These are phyloP conservation scores for Cicer pinnatifidum DNA, from an alignment of 306 rosid genomes.

Conservation along the genomic window DNA sequence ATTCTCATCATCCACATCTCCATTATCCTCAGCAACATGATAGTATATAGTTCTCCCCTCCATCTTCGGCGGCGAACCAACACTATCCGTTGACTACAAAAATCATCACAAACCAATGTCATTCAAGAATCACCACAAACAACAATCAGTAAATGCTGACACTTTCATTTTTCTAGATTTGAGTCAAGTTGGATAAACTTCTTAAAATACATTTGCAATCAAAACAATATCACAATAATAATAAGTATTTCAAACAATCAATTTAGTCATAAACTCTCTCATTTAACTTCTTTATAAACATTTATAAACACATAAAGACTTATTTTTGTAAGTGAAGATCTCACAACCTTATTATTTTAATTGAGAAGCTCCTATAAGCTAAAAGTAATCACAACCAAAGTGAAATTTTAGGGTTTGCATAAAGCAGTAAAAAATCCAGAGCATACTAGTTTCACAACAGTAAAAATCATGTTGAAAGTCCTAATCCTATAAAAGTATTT, in stretches of 20 bases:
- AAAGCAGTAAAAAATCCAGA: background rate
- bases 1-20: conserved; percentile 75
- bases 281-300: background rate
- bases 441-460: background rate
- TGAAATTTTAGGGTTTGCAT: background rate
- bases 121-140: conserved; percentile 10
- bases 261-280: background rate
- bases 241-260: background rate
- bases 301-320: background rate
- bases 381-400: background rate
- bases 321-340: background rate
- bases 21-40: conserved; percentile 78
- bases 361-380: background rate
- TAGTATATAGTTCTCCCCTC: conserved; percentile 90
- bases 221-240: background rate
- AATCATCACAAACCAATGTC: conserved; percentile 28
- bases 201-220: background rate
- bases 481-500: background rate
- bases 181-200: background rate
- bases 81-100: conserved; percentile 65
- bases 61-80: conserved; percentile 59
- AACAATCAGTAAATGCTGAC: too few species aligned
- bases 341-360: background rate
- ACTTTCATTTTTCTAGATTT: background rate
- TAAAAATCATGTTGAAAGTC: background rate